Evolutionary conservation across 768 basidiomycete species (phyloP).

Genomic region (Suillus weaverae): DNA sequence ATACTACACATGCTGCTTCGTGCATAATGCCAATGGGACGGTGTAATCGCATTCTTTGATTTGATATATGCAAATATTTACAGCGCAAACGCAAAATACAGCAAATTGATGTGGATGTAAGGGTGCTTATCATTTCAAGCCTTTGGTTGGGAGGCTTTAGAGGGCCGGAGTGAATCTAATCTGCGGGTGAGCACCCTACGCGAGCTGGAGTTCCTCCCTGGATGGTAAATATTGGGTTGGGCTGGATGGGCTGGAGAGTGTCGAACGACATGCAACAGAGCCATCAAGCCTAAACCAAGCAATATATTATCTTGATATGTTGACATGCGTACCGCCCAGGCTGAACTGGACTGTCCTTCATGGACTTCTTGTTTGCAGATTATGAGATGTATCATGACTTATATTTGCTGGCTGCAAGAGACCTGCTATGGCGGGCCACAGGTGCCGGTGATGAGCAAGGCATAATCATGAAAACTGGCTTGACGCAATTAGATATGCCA

Average conservation of each 20-base stretch:
- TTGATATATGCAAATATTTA: constrained; percentile 4
- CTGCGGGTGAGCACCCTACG: background rate
- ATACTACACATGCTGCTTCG: constrained; percentile 11
- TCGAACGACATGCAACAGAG: background rate
- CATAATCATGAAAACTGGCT: background rate
- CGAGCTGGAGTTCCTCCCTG: background rate
- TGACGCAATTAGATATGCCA: background rate
- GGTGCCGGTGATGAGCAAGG: background rate
- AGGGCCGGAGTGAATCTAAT: background rate
- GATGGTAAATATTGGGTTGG: background rate
- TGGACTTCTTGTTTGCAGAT: background rate
- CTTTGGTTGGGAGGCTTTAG: background rate
- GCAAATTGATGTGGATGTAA: background rate
- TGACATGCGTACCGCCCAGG: background rate
- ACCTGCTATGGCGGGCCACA: background rate
- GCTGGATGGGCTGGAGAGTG: background rate
- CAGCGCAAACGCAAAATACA: background rate
- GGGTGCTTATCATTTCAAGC: background rate
- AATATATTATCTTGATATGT: background rate
- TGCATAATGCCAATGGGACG: constrained; percentile 11
- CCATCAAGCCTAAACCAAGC: background rate
- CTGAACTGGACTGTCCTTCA: background rate
- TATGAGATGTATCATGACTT: background rate
- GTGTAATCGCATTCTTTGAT: constrained; percentile 11
- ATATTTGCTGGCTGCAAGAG: background rate